phyloP scores from a whole-genome alignment of 1,139 yeast species.

The Yamadazyma buinensis region DNA sequence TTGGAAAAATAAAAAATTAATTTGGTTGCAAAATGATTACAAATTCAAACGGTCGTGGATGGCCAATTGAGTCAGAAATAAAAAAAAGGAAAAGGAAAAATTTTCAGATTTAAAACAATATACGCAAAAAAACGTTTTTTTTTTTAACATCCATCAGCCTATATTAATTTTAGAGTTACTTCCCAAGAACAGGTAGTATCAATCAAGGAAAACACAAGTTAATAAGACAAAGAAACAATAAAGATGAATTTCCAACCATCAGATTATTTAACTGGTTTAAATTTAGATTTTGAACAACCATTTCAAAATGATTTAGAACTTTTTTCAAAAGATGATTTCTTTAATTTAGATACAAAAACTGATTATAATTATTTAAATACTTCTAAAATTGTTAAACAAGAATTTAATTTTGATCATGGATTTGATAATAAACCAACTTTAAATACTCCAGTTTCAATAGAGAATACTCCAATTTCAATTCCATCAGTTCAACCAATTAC shows the following conservation, averaged over 20 bases:
- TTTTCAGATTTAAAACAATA: too few relatives aligned
- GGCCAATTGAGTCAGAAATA: too few relatives aligned
- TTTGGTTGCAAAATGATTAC: too few relatives aligned
- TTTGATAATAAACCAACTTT: not conserved
- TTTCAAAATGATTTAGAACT: conserved; percentile 33
- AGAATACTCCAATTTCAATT: not conserved
- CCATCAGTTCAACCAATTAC: conserved; percentile 2
- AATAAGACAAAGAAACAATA: too few relatives aligned
- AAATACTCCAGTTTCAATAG: not conserved
- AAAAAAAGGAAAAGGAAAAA: too few relatives aligned
- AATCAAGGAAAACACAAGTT: too few relatives aligned
- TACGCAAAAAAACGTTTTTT: too few relatives aligned
- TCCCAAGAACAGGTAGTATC: too few relatives aligned
- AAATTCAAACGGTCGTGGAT: too few relatives aligned
- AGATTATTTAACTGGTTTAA: conserved; percentile 41
- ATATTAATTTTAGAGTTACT: too few relatives aligned
- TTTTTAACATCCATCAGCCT: too few relatives aligned
- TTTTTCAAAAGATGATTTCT: conserved; percentile 44
- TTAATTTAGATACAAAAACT: conserved; percentile 36
- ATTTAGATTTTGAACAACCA: conserved; percentile 28
- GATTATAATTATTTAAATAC: conserved; percentile 5
- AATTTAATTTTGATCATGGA: not conserved
- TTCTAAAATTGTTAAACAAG: not conserved
- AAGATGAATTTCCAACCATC: conserved; percentile 41
- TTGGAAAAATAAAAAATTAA: too few relatives aligned